These are phyloP conservation scores for Candida verbasci DNA, from an alignment of 805 yeast species.

Conservation along the genomic window DNA sequence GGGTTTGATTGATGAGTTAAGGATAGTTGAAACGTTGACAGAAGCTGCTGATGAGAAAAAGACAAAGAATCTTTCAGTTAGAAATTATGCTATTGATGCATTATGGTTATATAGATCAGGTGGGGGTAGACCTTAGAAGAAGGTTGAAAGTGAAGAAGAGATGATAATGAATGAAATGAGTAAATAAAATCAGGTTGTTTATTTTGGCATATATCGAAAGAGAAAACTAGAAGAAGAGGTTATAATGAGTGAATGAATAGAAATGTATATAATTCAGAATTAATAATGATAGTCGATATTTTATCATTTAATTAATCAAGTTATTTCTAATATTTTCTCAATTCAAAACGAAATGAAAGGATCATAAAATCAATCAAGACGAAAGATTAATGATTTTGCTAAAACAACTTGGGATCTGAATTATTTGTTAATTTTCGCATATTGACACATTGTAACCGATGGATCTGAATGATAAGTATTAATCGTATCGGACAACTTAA, in stretches of 20 bases:
- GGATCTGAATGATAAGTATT: slow-evolving; percentile 26
- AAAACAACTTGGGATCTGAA: background rate
- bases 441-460: slow-evolving; percentile 47
- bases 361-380: too few relatives aligned
- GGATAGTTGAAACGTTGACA: slow-evolving; percentile 60
- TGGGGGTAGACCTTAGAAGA: slow-evolving; percentile 28
- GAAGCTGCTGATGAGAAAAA: slow-evolving; percentile 63
- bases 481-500: slow-evolving; percentile 42
- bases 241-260: too few relatives aligned
- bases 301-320: background rate
- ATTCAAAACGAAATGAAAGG: background rate
- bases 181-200: too few relatives aligned
- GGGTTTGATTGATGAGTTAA: slow-evolving; percentile 62
- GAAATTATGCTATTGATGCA: slow-evolving; percentile 84
- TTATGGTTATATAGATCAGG: slow-evolving; percentile 80
- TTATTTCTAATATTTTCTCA: background rate
- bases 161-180: slow-evolving; percentile 14
- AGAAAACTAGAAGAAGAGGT: too few relatives aligned
- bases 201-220: too few relatives aligned
- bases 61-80: slow-evolving; percentile 66
- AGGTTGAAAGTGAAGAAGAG: slow-evolving; percentile 19
- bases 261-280: slow-evolving; percentile 1
- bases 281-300: background rate
- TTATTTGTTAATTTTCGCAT: slow-evolving; percentile 26
- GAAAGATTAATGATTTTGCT: too few relatives aligned